phyloP scores from a whole-genome alignment of 352 stramenopile species.

The Blastocystis sp. region DNA sequence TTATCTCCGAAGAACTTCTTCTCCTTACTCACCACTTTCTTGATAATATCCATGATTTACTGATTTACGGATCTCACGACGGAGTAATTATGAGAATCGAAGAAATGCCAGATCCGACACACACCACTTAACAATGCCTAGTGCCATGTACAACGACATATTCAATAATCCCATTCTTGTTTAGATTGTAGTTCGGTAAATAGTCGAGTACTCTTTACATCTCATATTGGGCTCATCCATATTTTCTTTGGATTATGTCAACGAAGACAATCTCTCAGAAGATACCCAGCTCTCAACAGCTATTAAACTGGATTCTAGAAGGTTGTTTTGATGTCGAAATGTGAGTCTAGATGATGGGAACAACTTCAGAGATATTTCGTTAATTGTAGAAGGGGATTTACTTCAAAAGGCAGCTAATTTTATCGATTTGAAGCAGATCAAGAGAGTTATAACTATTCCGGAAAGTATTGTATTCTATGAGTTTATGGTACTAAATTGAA shows the following conservation, averaged over 20 bases:
- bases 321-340: neutral
- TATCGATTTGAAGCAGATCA: slow-evolving; percentile 12
- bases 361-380: neutral
- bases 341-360: neutral
- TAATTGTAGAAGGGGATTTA: neutral
- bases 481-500: neutral
- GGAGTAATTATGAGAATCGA: neutral
- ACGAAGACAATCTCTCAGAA: neutral
- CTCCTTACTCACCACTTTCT: neutral
- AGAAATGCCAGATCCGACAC: slow-evolving; percentile 13
- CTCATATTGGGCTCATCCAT: neutral
- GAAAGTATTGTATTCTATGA: slow-evolving; percentile 15
- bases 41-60: slow-evolving; percentile 64
- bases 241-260: slow-evolving; percentile 4
- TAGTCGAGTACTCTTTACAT: too few relatives aligned
- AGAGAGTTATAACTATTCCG: slow-evolving; percentile 7
- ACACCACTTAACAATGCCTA: neutral
- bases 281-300: neutral
- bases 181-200: too few relatives aligned
- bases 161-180: too few relatives aligned
- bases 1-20: slow-evolving; percentile 56
- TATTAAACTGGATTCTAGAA: neutral
- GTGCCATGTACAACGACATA: neutral
- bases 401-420: neutral
- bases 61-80: neutral